A percentile compares a stretch with the other conserved stretches of the same genome.
Evolutionary conservation across 176 grass and related monocot genomes (phyloP).

Genomic region (Oryza longistaminata): DNA sequence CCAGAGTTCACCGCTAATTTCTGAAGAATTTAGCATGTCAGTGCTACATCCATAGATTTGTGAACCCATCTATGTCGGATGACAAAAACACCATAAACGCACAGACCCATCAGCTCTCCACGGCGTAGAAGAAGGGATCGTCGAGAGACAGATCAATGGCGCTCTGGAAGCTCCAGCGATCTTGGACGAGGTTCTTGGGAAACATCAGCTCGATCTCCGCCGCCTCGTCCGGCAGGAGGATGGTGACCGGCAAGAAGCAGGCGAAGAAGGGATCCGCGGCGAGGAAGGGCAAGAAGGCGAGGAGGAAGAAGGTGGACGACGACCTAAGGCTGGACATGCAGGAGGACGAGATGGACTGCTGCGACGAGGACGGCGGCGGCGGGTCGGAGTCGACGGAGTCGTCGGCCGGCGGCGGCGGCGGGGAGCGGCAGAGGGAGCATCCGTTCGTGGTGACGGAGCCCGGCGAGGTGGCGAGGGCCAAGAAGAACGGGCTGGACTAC

Average conservation of each 20-base stretch:
- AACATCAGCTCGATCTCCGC: neutral
- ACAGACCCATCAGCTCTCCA: neutral
- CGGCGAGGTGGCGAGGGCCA: conserved; percentile 90
- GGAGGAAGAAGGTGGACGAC: conserved; percentile 46
- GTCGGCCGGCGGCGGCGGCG: conserved; percentile 41
- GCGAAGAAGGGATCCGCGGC: conserved; percentile 24
- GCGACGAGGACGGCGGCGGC: conserved; percentile 43
- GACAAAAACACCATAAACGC: neutral
- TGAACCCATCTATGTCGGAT: too few species aligned
- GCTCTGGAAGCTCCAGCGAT: conserved; percentile 21
- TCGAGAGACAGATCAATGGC: conserved; percentile 5
- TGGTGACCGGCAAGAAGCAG: conserved; percentile 40
- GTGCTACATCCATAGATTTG: neutral
- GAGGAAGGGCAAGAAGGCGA: conserved; percentile 24
- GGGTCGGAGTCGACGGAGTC: conserved; percentile 68
- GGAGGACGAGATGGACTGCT: conserved; percentile 45
- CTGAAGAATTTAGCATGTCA: neutral
- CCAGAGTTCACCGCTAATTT: neutral
- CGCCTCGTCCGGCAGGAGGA: conserved; percentile 18
- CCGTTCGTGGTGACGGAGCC: conserved; percentile 98
- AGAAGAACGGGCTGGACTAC: conserved; percentile 99
- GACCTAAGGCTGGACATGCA: conserved; percentile 44
- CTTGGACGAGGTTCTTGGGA: neutral
- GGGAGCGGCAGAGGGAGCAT: conserved; percentile 86
- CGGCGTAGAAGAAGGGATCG: neutral